phyloP scores from a whole-genome alignment of 257 asterid genomes.

The Jacaranda mimosifolia region DNA sequence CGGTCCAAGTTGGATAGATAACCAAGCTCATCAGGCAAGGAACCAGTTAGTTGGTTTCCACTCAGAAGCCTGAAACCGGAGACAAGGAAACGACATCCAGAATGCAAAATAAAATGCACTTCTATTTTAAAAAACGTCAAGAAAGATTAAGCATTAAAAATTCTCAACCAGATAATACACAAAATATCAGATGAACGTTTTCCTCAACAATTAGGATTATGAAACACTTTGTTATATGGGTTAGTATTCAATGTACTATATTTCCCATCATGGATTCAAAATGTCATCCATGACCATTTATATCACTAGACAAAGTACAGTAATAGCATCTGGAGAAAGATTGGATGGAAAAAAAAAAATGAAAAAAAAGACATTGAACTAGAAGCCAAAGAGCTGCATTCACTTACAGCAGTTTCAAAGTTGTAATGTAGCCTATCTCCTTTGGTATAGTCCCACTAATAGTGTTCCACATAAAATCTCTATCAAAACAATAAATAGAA shows the following conservation, averaged over 20 bases:
- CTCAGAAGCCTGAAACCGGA: constrained; percentile 79
- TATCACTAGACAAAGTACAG: constrained; percentile 4
- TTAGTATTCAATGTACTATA: not conserved
- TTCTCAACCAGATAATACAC: not conserved
- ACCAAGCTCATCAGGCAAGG: constrained; percentile 95
- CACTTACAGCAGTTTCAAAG: constrained; percentile 83
- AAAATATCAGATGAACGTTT: not conserved
- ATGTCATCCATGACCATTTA: not conserved
- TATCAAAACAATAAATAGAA: constrained; percentile 39
- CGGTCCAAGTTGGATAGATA: constrained; percentile 79
- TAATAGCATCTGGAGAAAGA: not conserved
- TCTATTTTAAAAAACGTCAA: not conserved
- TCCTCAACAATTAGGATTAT: constrained; percentile 8
- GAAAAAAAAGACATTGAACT: constrained; percentile 30
- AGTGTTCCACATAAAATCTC: constrained; percentile 97
- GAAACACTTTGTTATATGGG: not conserved
- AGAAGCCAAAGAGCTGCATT: constrained; percentile 28
- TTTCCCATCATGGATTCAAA: not conserved
- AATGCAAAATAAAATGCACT: constrained; percentile 11
- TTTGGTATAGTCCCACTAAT: constrained; percentile 84
- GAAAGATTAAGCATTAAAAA: constrained; percentile 3
- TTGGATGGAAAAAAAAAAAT: constrained; percentile 19
- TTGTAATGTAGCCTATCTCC: constrained; percentile 83
- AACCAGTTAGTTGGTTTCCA: constrained; percentile 90
- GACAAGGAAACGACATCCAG: constrained; percentile 22